Evolutionary conservation across 2,329 filamentous ascomycete species (phyloP), one percentile per base, ranked within the genome.

Genomic region (Aspergillus intermedius): DNA sequence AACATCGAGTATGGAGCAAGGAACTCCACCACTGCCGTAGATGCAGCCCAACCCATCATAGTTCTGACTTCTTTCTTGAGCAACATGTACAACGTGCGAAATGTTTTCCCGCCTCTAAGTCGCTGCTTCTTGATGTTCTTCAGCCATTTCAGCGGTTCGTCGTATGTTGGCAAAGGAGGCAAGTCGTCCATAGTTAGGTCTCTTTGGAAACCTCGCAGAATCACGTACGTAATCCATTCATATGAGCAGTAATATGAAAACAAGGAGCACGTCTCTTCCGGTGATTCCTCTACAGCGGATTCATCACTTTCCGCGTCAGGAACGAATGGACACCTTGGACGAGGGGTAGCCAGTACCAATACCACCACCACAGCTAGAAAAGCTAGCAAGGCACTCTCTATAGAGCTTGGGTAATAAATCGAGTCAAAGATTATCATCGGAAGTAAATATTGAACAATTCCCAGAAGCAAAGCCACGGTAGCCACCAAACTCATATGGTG

Each of bases 1-100:
- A 78, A 79, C 69, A 81, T 74, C 44, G 72, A 76, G 49, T 74
- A 79, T 0, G 79, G 77, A 1, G 77, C 69, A 17, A 80, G 55
- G 41, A 79, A 72, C 53, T 82, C 78, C 21, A 75, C 55, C 8
- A 60, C 39, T 6, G 58, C 49, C 8, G 57, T 54, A 22, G 45
- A 25, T 6, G 52, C 53, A 2, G 61, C 49, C 63, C 63, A 66
- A 17, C 53, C 44, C 46, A 64, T 52, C 52, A 66, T 63, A 2
- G 44, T 55, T 23, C 49, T 54, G 40, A 66, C 62, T 21, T 63
- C 57, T 1, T 51, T 53, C 12, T 55, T 56, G 30, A 64, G 53
- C 37, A 63, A 48, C 21, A 54, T 48, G 43, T 53, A 59, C 34
- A 67, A 47, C 0, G 59, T 60, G 8, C 48, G 50, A 19, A 65